Percentiles rank a stretch among this genome's conserved stretches.
Conservation (phyloP, 1,139 yeast species). For the Geotrichum aggregatum region DNA sequence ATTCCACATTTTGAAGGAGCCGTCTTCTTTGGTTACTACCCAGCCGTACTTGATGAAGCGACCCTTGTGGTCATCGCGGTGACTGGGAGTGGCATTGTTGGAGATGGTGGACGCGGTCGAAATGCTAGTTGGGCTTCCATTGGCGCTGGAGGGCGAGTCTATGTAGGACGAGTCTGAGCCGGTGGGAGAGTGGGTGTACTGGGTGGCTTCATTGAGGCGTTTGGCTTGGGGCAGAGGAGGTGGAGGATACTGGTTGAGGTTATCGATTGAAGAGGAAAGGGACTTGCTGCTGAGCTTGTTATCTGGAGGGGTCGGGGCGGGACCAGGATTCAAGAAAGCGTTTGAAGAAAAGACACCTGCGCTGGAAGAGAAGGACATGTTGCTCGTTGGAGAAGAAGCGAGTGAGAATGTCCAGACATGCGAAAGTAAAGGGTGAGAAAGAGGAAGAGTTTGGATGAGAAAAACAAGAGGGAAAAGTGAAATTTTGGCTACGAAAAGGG, state of each 20-base stretch:
- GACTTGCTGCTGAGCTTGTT: slow-evolving; percentile 1
- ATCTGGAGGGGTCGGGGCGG: slow-evolving; percentile 42
- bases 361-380: slow-evolving; percentile 32
- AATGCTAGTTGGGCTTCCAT: slow-evolving; percentile 13
- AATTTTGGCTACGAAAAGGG: background rate
- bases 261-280: slow-evolving; percentile 11
- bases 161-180: slow-evolving; percentile 5
- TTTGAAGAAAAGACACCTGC: slow-evolving; percentile 34
- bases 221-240: background rate
- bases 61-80: slow-evolving; percentile 20
- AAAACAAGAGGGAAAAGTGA: background rate
- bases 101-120: slow-evolving; percentile 18
- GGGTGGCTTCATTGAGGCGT: background rate
- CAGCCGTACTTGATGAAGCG: slow-evolving; percentile 54
- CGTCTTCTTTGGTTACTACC: slow-evolving; percentile 91
- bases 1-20: slow-evolving; percentile 75
- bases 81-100: slow-evolving; percentile 8
- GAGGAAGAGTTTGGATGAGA: background rate
- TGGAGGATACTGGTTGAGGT: slow-evolving; percentile 18
- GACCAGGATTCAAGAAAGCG: slow-evolving; percentile 42
- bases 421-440: background rate
- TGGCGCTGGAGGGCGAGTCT: slow-evolving; percentile 5
- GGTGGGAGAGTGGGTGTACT: slow-evolving; percentile 7
- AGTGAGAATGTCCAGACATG: background rate
- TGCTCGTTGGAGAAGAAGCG: background rate